Percentiles rank a stretch among this genome's conserved stretches.
Evolutionary conservation across 2,329 filamentous ascomycete genomes (phyloP).

Genomic region (Monascus ruber): DNA sequence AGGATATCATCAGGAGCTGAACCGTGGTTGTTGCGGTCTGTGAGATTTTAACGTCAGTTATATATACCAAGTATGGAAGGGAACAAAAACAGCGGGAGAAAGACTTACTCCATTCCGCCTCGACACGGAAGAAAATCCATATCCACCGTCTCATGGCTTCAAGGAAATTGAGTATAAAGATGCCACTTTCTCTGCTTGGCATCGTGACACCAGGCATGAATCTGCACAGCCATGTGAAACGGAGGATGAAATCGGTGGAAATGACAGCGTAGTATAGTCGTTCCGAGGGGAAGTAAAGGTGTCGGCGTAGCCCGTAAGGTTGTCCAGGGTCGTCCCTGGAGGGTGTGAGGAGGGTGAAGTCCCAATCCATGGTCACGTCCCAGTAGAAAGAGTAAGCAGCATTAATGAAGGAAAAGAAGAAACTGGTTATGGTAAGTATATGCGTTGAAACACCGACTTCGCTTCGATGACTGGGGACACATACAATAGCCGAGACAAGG

Average conservation of each 20-base stretch:
- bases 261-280: slow-evolving; percentile 76
- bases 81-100: not conserved
- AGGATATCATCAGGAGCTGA: slow-evolving; percentile 59
- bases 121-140: slow-evolving; percentile 93
- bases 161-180: slow-evolving; percentile 76
- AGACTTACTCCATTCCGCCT: slow-evolving; percentile 74
- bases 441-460: not conserved
- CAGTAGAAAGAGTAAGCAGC: slow-evolving; percentile 96
- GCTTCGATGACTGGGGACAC: slow-evolving; percentile 4
- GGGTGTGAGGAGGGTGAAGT: slow-evolving; percentile 67
- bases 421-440: slow-evolving; percentile 40
- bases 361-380: slow-evolving; percentile 96
- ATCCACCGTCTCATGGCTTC: slow-evolving; percentile 86
- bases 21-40: slow-evolving; percentile 44
- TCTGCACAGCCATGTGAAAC: slow-evolving; percentile 87
- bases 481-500: slow-evolving; percentile 45
- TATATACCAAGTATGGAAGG: slow-evolving; percentile 2
- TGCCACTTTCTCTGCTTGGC: slow-evolving; percentile 72
- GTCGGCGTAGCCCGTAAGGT: slow-evolving; percentile 64
- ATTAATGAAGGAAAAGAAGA: slow-evolving; percentile 66
- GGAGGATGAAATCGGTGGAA: slow-evolving; percentile 62
- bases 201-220: slow-evolving; percentile 71
- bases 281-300: slow-evolving; percentile 60
- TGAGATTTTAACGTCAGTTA: slow-evolving; percentile 8
- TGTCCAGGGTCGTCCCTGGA: slow-evolving; percentile 52